Evolutionary conservation across 768 basidiomycete species (phyloP).

Genomic region (Lentinula detonsa): DNA sequence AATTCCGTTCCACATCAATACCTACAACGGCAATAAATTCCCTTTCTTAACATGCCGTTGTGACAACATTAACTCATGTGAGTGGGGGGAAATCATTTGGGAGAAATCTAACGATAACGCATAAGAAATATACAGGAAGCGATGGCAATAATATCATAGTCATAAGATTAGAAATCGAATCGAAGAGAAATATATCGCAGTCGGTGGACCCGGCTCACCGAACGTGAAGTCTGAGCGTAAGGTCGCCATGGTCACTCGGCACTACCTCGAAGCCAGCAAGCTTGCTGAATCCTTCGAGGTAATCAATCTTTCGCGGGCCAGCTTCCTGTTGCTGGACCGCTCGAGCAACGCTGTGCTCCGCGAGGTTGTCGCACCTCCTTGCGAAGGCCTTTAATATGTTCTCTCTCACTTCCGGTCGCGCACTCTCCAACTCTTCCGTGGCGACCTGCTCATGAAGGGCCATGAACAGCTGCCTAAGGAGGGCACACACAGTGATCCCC

Average conservation of each 20-base stretch:
- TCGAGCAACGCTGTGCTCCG: neutral
- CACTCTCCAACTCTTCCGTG: neutral
- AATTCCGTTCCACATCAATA: neutral
- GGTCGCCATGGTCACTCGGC: neutral
- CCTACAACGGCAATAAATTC: neutral
- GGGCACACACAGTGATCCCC: neutral
- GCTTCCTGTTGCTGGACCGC: neutral
- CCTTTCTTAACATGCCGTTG: too few relatives aligned
- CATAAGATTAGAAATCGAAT: neutral
- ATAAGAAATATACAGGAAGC: neutral
- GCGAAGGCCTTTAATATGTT: neutral
- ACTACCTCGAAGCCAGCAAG: neutral
- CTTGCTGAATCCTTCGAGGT: neutral
- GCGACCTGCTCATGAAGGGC: neutral
- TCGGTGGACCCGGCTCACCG: neutral
- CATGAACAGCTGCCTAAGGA: neutral
- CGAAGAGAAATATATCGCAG: neutral
- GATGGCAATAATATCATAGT: neutral
- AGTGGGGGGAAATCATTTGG: too few relatives aligned
- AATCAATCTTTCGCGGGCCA: neutral
- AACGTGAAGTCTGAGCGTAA: slow-evolving; percentile 1
- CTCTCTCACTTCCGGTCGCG: neutral
- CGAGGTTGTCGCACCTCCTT: neutral
- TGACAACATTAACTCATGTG: too few relatives aligned
- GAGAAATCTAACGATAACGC: neutral